Percentiles rank a stretch among this genome's conserved stretches.
phyloP scores from a whole-genome alignment of 495 filamentous ascomycete genomes.

The Penicillium bovifimosum region DNA sequence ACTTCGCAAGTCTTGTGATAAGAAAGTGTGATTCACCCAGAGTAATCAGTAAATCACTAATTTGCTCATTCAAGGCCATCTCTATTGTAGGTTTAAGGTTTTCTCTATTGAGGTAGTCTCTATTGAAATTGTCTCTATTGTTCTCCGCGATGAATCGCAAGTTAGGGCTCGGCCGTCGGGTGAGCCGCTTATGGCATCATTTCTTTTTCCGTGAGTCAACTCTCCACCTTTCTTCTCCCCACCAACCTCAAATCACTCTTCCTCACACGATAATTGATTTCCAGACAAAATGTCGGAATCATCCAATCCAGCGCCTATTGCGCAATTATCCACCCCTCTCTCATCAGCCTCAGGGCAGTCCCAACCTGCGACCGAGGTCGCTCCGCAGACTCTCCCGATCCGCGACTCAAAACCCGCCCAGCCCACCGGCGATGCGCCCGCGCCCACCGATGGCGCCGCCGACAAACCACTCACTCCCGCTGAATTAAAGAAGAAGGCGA shows the following conservation, averaged over 20 bases:
- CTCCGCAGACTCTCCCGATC: constrained; percentile 21
- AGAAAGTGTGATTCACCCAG: background rate
- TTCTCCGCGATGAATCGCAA: background rate
- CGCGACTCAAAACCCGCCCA: constrained; percentile 28
- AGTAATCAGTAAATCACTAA: background rate
- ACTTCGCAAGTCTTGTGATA: background rate
- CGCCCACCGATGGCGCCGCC: constrained; percentile 7
- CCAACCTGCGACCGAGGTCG: constrained; percentile 16
- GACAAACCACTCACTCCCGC: constrained; percentile 54
- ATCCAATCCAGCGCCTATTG: constrained; percentile 19
- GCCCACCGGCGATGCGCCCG: constrained; percentile 18
- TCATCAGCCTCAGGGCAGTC: constrained; percentile 6
- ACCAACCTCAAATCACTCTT: constrained; percentile 23
- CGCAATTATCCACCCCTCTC: constrained; percentile 9
- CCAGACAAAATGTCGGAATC: constrained; percentile 28
- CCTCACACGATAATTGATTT: constrained; percentile 18
- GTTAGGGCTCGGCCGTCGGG: constrained; percentile 24
- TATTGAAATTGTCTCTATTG: background rate
- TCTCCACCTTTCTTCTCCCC: constrained; percentile 20
- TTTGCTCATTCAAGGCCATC: no score
- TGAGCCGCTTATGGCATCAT: constrained; percentile 39
- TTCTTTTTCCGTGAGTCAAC: constrained; percentile 37
- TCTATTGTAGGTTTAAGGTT: no score
- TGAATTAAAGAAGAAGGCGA: constrained; percentile 70
- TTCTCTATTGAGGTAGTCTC: no score